Conservation (phyloP, 164 flowering plant species). For the Sextonia rubra region DNA sequence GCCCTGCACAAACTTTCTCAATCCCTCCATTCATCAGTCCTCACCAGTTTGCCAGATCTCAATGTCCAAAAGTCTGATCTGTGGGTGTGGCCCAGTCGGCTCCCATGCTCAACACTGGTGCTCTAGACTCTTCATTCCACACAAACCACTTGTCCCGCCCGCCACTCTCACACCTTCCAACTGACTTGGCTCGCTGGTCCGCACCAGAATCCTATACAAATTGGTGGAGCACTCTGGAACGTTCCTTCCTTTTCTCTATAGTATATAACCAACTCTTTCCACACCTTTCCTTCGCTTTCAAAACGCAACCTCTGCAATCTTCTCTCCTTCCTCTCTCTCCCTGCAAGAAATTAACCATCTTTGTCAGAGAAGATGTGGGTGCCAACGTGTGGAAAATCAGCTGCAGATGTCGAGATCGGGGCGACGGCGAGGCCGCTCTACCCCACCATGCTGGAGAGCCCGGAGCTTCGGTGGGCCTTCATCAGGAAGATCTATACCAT, state of each 20-base stretch:
- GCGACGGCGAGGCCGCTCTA: slow-evolving; percentile 28
- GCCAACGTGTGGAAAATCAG: slow-evolving; percentile 12
- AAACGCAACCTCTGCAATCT: background rate
- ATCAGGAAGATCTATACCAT: slow-evolving; percentile 67
- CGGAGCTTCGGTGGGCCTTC: slow-evolving; percentile 72
- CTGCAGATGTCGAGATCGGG: slow-evolving; percentile 46
- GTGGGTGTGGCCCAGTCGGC: too few relatives aligned
- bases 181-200: too few relatives aligned
- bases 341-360: background rate
- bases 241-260: background rate
- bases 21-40: too few relatives aligned
- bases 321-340: background rate
- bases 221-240: background rate
- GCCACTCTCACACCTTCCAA: too few relatives aligned
- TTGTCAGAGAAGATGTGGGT: slow-evolving; percentile 17
- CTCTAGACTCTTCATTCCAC: too few relatives aligned
- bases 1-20: too few relatives aligned
- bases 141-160: too few relatives aligned
- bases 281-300: background rate
- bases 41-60: too few relatives aligned
- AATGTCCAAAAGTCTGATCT: too few relatives aligned
- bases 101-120: too few relatives aligned
- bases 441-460: slow-evolving; percentile 64
- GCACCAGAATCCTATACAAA: background rate
- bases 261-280: background rate